Base-by-base conservation (phyloP, 148 eudicot genomes). In the Talinum fruticosum region DNA sequence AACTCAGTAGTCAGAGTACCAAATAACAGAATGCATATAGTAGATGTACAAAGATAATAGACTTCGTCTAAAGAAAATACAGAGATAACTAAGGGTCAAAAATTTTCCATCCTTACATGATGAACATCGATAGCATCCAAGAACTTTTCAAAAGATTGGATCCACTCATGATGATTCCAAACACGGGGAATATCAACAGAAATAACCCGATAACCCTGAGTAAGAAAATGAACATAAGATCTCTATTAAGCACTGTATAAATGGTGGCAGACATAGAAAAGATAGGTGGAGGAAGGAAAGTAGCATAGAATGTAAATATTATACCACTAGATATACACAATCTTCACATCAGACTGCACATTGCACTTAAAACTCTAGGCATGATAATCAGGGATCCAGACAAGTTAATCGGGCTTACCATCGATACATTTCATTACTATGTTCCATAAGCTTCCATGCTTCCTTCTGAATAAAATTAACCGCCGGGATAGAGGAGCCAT, bases 81-180 rank as follows among this genome's bases (percentile, higher is more conserved):
- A 59, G 36, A 74, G 15, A 80, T 44, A 33, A 76, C 16, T 18
- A 44, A 65, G 64, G 32, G 66, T 53, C 72, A 59, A 84, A 66
- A 41, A 18, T 70, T 41, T 62, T 37, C 68, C 64, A 85, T 82
- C 44, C 97, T 88, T 93, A 96, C 99, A 87, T 90, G 97, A 87
- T 96, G 97, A 81, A 96, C 90, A 81, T 96, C 93, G 76, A 96
- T 87, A 59, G 86, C 93, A 79, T 96, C 99, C 87, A 96, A 83
- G 85, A 96, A 96, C 87, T 96, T 96, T 83, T 96, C 99, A 83
- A 96, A 96, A 59, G 92, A 87, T 76, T 96, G 97, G 80, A 96
- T 82, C 99, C 99, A 96, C 84, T 96, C 99, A 54, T 87, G 89
- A 82, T 89, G 88, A 83, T 83, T 96, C 99, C 99, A 91, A 77